phyloP scores from a whole-genome alignment of 2,329 filamentous ascomycete genomes.

The Tolypocladium amazonense region DNA sequence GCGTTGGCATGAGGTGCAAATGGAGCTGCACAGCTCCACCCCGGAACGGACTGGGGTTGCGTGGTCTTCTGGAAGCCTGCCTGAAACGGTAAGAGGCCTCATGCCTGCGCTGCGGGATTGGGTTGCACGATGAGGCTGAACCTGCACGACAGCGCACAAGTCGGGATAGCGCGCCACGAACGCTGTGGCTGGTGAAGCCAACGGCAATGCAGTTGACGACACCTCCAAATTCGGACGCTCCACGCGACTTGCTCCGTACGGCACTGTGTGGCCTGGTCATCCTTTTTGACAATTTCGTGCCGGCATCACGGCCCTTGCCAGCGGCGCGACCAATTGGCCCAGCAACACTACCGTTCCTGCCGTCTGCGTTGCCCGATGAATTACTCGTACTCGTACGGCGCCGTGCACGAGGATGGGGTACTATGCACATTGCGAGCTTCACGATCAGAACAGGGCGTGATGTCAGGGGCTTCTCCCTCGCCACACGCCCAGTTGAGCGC shows the following conservation, averaged over 20 bases:
- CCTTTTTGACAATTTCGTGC: not conserved
- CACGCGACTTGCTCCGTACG: not conserved
- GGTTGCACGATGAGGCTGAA: not conserved
- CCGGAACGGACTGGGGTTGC: not conserved
- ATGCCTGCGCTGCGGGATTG: not conserved
- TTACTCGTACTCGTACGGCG: not conserved
- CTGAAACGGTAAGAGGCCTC: not conserved
- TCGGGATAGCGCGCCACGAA: not conserved
- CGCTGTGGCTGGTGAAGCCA: not conserved
- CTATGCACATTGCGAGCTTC: not conserved
- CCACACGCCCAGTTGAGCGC: not conserved
- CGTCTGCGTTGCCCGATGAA: not conserved
- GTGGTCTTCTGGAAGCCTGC: conserved; percentile 1
- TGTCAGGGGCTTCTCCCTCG: not conserved
- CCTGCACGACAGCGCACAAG: not conserved
- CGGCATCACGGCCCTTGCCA: not conserved
- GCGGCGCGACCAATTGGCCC: not conserved
- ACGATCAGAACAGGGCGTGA: not conserved
- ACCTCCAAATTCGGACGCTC: not conserved
- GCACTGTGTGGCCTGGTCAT: not conserved
- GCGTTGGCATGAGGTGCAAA: not conserved
- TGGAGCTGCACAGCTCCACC: not conserved
- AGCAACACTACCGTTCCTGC: not conserved
- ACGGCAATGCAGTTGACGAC: not conserved
- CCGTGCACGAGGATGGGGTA: not conserved